Conservation (phyloP, 2,329 filamentous ascomycete species). For the Fusarium pseudoanthophilum region DNA sequence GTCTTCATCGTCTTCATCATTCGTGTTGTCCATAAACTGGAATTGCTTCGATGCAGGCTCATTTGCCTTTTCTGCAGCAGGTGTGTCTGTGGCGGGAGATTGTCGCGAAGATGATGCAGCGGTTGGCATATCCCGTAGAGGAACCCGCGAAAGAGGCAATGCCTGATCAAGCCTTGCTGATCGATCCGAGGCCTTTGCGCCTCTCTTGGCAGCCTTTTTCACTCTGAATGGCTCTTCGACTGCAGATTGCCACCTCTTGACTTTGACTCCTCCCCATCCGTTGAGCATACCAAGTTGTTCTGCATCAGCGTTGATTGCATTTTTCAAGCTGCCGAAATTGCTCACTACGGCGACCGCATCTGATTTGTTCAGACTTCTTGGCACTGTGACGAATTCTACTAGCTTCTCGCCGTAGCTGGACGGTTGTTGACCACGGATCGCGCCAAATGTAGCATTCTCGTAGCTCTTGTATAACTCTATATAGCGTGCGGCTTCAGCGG, state of each 20-base stretch:
- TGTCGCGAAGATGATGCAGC: constrained; percentile 33
- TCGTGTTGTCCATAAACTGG: constrained; percentile 55
- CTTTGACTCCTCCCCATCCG: constrained; percentile 96
- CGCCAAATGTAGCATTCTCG: constrained; percentile 82
- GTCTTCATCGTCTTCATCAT: constrained; percentile 61
- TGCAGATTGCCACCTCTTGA: constrained; percentile 83
- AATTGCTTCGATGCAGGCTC: constrained; percentile 47
- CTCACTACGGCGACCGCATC: constrained; percentile 91
- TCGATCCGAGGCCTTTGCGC: constrained; percentile 42
- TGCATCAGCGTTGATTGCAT: constrained; percentile 85
- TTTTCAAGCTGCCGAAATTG: constrained; percentile 88
- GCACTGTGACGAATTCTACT: constrained; percentile 91
- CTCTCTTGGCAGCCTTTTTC: constrained; percentile 71
- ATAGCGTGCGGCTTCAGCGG: constrained; percentile 92
- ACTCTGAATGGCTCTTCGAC: constrained; percentile 88
- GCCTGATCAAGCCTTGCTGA: constrained; percentile 52
- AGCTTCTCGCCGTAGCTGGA: constrained; percentile 86
- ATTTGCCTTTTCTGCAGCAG: constrained; percentile 12
- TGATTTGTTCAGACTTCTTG: constrained; percentile 91
- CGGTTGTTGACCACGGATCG: constrained; percentile 87
- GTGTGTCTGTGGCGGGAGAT: constrained; percentile 30
- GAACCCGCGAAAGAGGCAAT: constrained; percentile 53
- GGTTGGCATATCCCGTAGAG: constrained; percentile 54
- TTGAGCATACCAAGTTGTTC: constrained; percentile 87
- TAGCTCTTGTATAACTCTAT: constrained; percentile 95